phyloP scores from a whole-genome alignment of 2,329 filamentous ascomycete genomes.

The Lasiodiplodia sp. region DNA sequence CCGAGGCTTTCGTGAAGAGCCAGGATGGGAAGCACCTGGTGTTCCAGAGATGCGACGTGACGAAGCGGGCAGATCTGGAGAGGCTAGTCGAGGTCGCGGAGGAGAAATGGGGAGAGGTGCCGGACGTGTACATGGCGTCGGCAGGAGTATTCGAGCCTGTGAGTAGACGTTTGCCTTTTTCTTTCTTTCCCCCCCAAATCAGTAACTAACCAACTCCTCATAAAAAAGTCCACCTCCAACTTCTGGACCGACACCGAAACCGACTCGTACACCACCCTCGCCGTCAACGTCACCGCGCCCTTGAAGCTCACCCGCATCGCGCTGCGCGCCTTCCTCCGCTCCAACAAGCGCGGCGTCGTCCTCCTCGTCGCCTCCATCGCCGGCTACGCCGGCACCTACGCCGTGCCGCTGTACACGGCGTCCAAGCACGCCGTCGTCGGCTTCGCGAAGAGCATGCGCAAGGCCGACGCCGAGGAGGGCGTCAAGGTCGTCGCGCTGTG shows the following conservation, averaged over 20 bases:
- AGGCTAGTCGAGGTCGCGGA: slow-evolving; percentile 6
- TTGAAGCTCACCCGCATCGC: slow-evolving; percentile 31
- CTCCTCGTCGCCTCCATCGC: slow-evolving; percentile 25
- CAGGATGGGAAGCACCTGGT: not conserved
- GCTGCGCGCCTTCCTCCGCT: slow-evolving; percentile 5
- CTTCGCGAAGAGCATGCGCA: slow-evolving; percentile 21
- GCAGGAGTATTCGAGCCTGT: slow-evolving; percentile 31
- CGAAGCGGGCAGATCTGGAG: slow-evolving; percentile 22
- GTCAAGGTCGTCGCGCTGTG: slow-evolving; percentile 30
- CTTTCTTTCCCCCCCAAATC: too few relatives aligned
- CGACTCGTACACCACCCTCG: slow-evolving; percentile 21
- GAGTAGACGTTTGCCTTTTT: not conserved
- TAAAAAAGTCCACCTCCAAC: slow-evolving; percentile 23
- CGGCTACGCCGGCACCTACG: slow-evolving; percentile 26
- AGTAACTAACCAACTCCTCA: too few relatives aligned
- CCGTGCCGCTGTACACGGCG: slow-evolving; percentile 29
- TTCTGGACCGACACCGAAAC: slow-evolving; percentile 28
- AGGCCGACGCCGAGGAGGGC: slow-evolving; percentile 21
- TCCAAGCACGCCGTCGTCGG: slow-evolving; percentile 30
- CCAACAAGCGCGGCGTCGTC: slow-evolving; percentile 26
- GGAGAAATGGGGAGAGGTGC: slow-evolving; percentile 23
- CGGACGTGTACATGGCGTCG: slow-evolving; percentile 27
- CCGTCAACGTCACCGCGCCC: slow-evolving; percentile 28
- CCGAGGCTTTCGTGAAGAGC: slow-evolving; percentile 14
- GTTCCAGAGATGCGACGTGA: slow-evolving; percentile 29